Conservation (phyloP, 2,329 filamentous ascomycete species). For the Furcasterigmium furcatum region DNA sequence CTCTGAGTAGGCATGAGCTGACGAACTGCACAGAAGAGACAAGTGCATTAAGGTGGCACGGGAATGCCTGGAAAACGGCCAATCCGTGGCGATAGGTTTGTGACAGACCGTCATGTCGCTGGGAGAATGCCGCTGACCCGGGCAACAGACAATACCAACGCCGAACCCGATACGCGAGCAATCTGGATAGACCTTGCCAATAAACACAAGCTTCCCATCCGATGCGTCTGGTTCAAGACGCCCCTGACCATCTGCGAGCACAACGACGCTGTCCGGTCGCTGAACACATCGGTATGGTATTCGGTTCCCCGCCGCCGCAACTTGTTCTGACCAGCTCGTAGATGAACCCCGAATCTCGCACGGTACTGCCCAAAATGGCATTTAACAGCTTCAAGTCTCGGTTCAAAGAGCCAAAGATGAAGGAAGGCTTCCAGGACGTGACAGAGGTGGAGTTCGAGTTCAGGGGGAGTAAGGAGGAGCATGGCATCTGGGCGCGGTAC, state of each 20-base stretch:
- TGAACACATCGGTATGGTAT: slow-evolving; percentile 44
- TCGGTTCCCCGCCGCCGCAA: neutral
- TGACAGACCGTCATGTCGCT: neutral
- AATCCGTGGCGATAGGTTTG: slow-evolving; percentile 75
- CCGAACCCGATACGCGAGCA: slow-evolving; percentile 72
- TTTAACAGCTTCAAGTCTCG: slow-evolving; percentile 73
- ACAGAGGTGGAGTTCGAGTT: slow-evolving; percentile 74
- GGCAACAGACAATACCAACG: slow-evolving; percentile 85
- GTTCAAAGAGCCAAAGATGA: slow-evolving; percentile 66
- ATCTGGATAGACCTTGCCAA: slow-evolving; percentile 75
- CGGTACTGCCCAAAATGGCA: slow-evolving; percentile 71
- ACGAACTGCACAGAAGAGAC: slow-evolving; percentile 37
- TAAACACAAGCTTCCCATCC: slow-evolving; percentile 69
- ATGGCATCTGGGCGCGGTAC: slow-evolving; percentile 70
- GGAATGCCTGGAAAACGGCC: slow-evolving; percentile 59
- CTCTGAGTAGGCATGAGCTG: slow-evolving; percentile 4
- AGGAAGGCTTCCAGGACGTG: slow-evolving; percentile 85
- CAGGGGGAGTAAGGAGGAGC: slow-evolving; percentile 65
- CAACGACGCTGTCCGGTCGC: slow-evolving; percentile 79
- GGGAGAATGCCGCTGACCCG: slow-evolving; percentile 1
- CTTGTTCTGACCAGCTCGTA: slow-evolving; percentile 20
- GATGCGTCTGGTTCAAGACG: slow-evolving; percentile 83
- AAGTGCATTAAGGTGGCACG: slow-evolving; percentile 71
- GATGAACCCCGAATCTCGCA: slow-evolving; percentile 80
- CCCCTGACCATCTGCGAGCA: slow-evolving; percentile 70